Conservation (phyloP, 73 alveolate genomes). For the Paramecium pentaurelia region DNA sequence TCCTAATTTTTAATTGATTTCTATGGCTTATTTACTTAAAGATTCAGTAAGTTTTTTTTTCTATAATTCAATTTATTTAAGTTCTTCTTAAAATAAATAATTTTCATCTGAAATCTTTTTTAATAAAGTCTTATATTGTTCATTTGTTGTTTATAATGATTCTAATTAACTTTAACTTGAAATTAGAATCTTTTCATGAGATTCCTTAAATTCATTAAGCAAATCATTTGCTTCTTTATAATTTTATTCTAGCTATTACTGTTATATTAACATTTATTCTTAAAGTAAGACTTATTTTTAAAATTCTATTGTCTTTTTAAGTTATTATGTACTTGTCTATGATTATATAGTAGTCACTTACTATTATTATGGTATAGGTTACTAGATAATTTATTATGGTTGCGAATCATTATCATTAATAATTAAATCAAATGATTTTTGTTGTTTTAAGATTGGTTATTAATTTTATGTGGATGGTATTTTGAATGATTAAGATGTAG, state of each 20-base stretch:
- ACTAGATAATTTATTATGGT: not conserved
- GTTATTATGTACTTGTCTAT: not conserved
- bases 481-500: not conserved
- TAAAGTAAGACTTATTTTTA: not conserved
- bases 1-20: slow-evolving; percentile 12
- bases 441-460: not conserved
- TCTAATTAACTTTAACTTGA: slow-evolving; percentile 20
- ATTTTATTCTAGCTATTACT: not conserved
- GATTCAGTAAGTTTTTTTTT: not conserved
- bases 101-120: slow-evolving; percentile 40
- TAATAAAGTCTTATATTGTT: slow-evolving; percentile 6
- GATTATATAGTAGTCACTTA: not conserved
- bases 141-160: not conserved
- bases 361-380: not conserved
- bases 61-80: not conserved
- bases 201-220: not conserved
- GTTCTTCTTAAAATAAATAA: slow-evolving; percentile 22
- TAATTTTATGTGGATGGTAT: not conserved
- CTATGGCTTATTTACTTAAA: not conserved
- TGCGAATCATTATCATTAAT: not conserved
- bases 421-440: not conserved
- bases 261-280: not conserved
- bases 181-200: not conserved
- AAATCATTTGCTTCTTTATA: not conserved
- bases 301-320: not conserved